These are phyloP conservation scores for Xerocomellus amylosporus DNA, from an alignment of 768 basidiomycete genomes.

Conservation along the genomic window DNA sequence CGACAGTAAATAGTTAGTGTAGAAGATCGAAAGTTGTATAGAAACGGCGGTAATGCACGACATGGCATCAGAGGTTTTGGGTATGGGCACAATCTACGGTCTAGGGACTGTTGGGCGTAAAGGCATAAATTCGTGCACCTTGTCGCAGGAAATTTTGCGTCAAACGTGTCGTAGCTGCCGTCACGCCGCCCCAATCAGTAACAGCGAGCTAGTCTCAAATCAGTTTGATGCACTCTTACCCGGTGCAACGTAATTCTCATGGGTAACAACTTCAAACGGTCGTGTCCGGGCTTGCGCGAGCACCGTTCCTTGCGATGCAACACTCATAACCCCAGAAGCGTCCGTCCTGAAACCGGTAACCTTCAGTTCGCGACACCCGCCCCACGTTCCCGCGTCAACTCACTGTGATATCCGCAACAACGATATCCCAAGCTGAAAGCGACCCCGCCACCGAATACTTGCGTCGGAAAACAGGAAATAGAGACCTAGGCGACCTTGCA, in stretches of 20 bases:
- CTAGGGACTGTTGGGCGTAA: conserved; percentile 39
- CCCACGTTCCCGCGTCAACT: conserved; percentile 33
- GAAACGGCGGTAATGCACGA: conserved; percentile 17
- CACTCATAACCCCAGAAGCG: conserved; percentile 46
- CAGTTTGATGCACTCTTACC: conserved; percentile 49
- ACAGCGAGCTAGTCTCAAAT: conserved; percentile 13
- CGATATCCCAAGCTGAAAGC: conserved; percentile 70
- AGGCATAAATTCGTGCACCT: conserved; percentile 55
- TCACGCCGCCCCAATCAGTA: conserved; percentile 17
- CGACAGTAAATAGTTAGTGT: conserved; percentile 25
- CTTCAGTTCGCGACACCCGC: conserved; percentile 12
- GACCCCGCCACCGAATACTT: conserved; percentile 75
- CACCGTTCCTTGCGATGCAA: conserved; percentile 58
- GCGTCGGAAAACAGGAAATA: conserved; percentile 92
- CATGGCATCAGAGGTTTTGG: conserved; percentile 9
- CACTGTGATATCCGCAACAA: conserved; percentile 75
- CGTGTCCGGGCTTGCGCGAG: conserved; percentile 73
- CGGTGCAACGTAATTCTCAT: conserved; percentile 72
- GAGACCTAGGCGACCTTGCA: conserved; percentile 75
- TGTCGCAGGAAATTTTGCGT: conserved; percentile 59
- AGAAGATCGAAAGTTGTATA: conserved; percentile 30
- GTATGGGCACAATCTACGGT: conserved; percentile 23
- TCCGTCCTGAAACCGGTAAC: conserved; percentile 40
- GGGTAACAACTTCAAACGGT: conserved; percentile 74
- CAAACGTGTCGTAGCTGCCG: conserved; percentile 46